These are phyloP conservation scores for Xylaria curta DNA, from an alignment of 495 filamentous ascomycete species.

Conservation along the genomic window DNA sequence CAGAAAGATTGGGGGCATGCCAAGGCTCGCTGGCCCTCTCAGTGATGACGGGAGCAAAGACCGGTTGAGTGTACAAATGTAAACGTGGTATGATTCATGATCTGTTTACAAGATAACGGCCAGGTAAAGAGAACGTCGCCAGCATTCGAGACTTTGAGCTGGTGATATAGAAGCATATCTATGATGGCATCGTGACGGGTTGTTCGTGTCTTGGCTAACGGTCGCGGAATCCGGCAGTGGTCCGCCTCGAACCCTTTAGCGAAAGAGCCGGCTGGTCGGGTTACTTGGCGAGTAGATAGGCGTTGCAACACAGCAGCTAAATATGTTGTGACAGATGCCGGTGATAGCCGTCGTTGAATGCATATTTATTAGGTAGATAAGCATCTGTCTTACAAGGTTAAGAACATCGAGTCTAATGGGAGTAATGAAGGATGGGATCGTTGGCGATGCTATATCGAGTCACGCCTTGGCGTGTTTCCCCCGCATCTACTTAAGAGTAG, in stretches of 20 bases:
- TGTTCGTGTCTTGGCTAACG: background rate
- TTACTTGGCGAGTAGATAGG: background rate
- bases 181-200: conserved; percentile 5
- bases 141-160: background rate
- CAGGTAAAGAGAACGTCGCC: background rate
- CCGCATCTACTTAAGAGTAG: conserved; percentile 7
- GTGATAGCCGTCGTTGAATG: conserved; percentile 2
- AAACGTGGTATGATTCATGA: background rate
- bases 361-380: background rate
- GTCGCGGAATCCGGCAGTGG: background rate
- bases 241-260: background rate
- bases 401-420: background rate
- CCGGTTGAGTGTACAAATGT: background rate
- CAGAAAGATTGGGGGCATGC: background rate
- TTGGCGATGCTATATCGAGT: background rate
- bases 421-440: background rate
- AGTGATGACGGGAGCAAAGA: background rate
- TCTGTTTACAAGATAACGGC: background rate
- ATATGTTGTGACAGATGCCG: background rate
- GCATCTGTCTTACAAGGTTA: background rate
- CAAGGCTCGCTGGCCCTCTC: background rate
- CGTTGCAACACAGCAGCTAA: conserved; percentile 4
- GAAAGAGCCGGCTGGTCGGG: conserved; percentile 16
- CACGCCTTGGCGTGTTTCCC: conserved; percentile 3
- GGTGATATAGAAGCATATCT: background rate